phyloP scores from a whole-genome alignment of 176 grass and related monocot species.

The Hordeum vulgare region DNA sequence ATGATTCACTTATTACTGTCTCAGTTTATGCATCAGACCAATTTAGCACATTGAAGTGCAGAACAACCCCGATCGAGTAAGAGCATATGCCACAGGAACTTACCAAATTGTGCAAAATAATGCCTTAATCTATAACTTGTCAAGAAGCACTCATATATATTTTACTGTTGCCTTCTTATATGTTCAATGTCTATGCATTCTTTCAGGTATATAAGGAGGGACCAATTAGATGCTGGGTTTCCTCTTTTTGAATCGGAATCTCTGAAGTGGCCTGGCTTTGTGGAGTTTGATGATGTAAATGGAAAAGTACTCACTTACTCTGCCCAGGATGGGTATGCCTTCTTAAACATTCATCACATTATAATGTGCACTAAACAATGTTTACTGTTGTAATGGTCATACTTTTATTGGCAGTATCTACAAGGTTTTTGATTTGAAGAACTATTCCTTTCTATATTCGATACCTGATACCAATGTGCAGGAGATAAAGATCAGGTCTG shows the following conservation, averaged over 20 bases:
- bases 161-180: too few species aligned
- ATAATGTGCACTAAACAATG: background rate
- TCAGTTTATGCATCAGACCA: conserved; percentile 97
- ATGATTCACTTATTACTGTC: conserved; percentile 97
- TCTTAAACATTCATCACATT: background rate
- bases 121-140: background rate
- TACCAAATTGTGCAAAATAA: background rate
- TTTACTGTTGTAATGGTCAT: conserved; percentile 2
- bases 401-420: conserved; percentile 62
- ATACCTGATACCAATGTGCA: conserved; percentile 85
- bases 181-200: conserved; percentile 15
- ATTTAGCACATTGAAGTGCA: conserved; percentile 98
- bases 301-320: conserved; percentile 91
- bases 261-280: conserved; percentile 97
- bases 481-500: conserved; percentile 96
- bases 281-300: conserved; percentile 97
- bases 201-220: conserved; percentile 85
- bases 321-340: conserved; percentile 74
- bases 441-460: conserved; percentile 85
- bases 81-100: conserved; percentile 6
- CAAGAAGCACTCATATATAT: too few species aligned
- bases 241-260: conserved; percentile 88
- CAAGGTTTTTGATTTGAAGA: conserved; percentile 95
- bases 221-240: conserved; percentile 79
- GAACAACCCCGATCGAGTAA: conserved; percentile 96